These are phyloP conservation scores for Pseudonitzschia pungens DNA, from an alignment of 108 stramenopile genomes.

Conservation along the genomic window DNA sequence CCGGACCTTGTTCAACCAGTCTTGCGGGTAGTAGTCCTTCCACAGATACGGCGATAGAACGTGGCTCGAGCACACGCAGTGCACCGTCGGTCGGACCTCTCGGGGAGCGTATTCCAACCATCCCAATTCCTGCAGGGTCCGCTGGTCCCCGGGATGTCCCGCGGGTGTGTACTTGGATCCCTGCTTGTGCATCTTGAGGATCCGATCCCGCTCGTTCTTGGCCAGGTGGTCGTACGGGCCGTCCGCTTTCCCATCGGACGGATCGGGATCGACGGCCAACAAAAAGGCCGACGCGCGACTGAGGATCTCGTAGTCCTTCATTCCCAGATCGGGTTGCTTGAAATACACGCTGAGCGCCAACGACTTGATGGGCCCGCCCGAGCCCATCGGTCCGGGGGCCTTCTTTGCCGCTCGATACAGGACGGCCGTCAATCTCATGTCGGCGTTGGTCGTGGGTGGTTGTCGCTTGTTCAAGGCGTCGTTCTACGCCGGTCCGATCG, in stretches of 20 bases:
- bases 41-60: conserved; percentile 80
- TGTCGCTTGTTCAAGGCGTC: too few relatives aligned
- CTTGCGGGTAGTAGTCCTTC: conserved; percentile 84
- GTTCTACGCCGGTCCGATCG: too few relatives aligned
- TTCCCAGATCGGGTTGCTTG: conserved; percentile 76
- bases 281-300: conserved; percentile 78
- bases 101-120: conserved; percentile 83
- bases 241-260: conserved; percentile 8
- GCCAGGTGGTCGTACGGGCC: conserved; percentile 44
- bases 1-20: conserved; percentile 66
- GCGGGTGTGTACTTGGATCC: conserved; percentile 63
- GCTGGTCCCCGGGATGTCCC: conserved; percentile 39
- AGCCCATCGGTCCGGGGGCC: background rate
- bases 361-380: conserved; percentile 36
- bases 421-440: conserved; percentile 7
- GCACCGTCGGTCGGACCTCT: conserved; percentile 68
- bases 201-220: conserved; percentile 49
- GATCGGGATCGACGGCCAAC: conserved; percentile 67
- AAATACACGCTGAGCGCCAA: conserved; percentile 84
- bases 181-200: conserved; percentile 43
- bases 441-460: background rate
- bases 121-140: conserved; percentile 58
- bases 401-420: conserved; percentile 7
- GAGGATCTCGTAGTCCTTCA: conserved; percentile 86
- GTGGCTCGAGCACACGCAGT: conserved; percentile 77